These are phyloP conservation scores for Amauroascus niger DNA, from an alignment of 2,329 filamentous ascomycete species.

Conservation along the genomic window DNA sequence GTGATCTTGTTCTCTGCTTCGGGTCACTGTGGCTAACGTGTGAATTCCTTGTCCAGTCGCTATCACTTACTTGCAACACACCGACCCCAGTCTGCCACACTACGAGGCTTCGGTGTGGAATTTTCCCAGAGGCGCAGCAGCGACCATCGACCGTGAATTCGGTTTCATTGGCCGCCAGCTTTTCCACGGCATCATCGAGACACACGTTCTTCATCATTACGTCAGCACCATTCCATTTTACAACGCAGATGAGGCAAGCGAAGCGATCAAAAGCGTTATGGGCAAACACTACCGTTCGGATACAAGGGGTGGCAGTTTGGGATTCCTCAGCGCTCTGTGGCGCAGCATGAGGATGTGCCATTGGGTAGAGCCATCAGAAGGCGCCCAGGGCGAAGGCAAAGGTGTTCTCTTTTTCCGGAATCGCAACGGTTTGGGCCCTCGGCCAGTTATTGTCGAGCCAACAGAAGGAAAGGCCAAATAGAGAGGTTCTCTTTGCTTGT, in stretches of 20 bases:
- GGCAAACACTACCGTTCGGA: constrained; percentile 88
- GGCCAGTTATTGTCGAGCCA: constrained; percentile 8
- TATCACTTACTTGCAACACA: constrained; percentile 96
- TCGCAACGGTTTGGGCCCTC: constrained; percentile 66
- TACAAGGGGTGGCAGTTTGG: constrained; percentile 61
- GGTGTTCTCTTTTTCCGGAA: constrained; percentile 93
- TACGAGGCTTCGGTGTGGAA: constrained; percentile 82
- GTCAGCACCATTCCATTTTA: constrained; percentile 95
- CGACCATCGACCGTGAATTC: constrained; percentile 94
- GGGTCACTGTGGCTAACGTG: neutral
- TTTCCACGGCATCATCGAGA: constrained; percentile 94
- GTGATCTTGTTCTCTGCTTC: neutral
- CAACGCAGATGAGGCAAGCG: constrained; percentile 84
- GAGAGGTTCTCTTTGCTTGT: neutral
- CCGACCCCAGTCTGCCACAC: constrained; percentile 86
- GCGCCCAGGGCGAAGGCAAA: constrained; percentile 68
- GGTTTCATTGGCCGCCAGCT: constrained; percentile 87
- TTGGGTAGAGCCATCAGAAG: constrained; percentile 89
- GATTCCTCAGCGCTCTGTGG: constrained; percentile 80
- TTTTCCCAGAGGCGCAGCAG: constrained; percentile 84
- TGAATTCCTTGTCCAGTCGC: constrained; percentile 53
- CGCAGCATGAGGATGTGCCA: constrained; percentile 77
- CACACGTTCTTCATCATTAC: constrained; percentile 96
- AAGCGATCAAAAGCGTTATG: constrained; percentile 93
- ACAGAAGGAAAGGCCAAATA: constrained; percentile 2